Percentiles rank a stretch among this genome's conserved stretches.
phyloP scores from a whole-genome alignment of 768 basidiomycete species.

The Suillus fuscotomentosus region DNA sequence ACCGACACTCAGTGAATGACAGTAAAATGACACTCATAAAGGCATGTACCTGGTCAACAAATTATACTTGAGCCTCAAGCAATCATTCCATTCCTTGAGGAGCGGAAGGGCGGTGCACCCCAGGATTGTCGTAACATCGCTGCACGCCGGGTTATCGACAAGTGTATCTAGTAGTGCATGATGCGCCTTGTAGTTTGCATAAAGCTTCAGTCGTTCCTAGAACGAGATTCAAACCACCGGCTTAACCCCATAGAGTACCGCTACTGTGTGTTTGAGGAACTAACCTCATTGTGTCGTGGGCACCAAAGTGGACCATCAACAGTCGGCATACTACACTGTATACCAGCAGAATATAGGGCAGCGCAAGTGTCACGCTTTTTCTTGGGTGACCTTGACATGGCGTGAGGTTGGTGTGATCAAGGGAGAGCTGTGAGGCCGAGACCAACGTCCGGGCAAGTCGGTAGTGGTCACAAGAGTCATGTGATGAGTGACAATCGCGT shows the following conservation, averaged over 20 bases:
- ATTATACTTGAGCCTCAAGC: slow-evolving; percentile 31
- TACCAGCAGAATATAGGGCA: slow-evolving; percentile 16
- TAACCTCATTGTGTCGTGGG: slow-evolving; percentile 30
- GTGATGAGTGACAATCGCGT: slow-evolving; percentile 2
- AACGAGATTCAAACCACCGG: neutral
- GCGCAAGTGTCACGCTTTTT: slow-evolving; percentile 17
- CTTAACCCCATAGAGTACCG: neutral
- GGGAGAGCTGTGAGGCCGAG: no score
- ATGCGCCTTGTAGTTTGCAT: slow-evolving; percentile 35
- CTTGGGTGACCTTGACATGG: slow-evolving; percentile 10
- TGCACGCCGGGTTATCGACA: slow-evolving; percentile 26
- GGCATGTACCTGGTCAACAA: slow-evolving; percentile 30
- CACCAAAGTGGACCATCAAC: slow-evolving; percentile 23
- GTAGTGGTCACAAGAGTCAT: neutral
- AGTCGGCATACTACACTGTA: slow-evolving; percentile 13
- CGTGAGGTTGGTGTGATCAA: neutral
- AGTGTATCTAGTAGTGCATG: slow-evolving; percentile 30
- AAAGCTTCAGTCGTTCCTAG: slow-evolving; percentile 36
- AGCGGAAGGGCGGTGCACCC: slow-evolving; percentile 29
- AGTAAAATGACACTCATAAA: neutral
- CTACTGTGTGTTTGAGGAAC: slow-evolving; percentile 1
- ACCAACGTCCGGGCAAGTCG: no score
- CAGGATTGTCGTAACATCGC: slow-evolving; percentile 22
- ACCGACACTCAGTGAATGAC: slow-evolving; percentile 3
- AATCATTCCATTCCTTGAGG: slow-evolving; percentile 32